Conservation (phyloP, 192 early-diverging fungal species). For the Linnemannia hyalina region DNA sequence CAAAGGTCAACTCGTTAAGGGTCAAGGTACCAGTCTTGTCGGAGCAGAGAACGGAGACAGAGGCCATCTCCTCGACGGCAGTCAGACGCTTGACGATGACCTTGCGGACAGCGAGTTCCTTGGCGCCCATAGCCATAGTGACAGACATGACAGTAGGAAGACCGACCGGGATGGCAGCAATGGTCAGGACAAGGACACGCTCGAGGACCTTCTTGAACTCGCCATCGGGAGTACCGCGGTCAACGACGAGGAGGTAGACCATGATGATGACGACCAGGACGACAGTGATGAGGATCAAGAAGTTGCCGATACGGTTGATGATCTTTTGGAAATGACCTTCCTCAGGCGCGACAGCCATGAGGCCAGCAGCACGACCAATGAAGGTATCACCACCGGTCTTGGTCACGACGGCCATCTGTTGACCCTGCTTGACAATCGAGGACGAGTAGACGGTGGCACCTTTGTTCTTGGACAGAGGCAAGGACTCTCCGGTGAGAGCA, state of each 20-base stretch:
- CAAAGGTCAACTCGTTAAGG: slow-evolving; percentile 93
- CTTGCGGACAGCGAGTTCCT: slow-evolving; percentile 91
- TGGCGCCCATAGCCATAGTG: slow-evolving; percentile 97
- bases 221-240: slow-evolving; percentile 40
- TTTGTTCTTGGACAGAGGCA: slow-evolving; percentile 87
- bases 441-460: slow-evolving; percentile 90
- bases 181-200: slow-evolving; percentile 82
- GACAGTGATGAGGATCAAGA: slow-evolving; percentile 87
- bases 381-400: slow-evolving; percentile 94
- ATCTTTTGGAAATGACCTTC: slow-evolving; percentile 98
- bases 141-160: slow-evolving; percentile 96
- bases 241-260: slow-evolving; percentile 71
- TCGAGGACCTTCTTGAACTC: slow-evolving; percentile 62
- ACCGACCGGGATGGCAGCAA: slow-evolving; percentile 93
- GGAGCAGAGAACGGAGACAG: slow-evolving; percentile 88
- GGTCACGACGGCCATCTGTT: slow-evolving; percentile 90
- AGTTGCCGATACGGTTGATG: slow-evolving; percentile 93
- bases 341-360: slow-evolving; percentile 91
- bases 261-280: slow-evolving; percentile 84
- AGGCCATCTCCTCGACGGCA: slow-evolving; percentile 95
- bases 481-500: slow-evolving; percentile 94
- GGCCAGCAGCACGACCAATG: slow-evolving; percentile 92
- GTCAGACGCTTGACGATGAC: slow-evolving; percentile 97
- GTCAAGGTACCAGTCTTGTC: slow-evolving; percentile 95
- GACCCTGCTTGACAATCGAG: slow-evolving; percentile 93